Evolutionary conservation across 371 early-diverging fungal species (phyloP).

Genomic region (Capillidium rhysosporum): DNA sequence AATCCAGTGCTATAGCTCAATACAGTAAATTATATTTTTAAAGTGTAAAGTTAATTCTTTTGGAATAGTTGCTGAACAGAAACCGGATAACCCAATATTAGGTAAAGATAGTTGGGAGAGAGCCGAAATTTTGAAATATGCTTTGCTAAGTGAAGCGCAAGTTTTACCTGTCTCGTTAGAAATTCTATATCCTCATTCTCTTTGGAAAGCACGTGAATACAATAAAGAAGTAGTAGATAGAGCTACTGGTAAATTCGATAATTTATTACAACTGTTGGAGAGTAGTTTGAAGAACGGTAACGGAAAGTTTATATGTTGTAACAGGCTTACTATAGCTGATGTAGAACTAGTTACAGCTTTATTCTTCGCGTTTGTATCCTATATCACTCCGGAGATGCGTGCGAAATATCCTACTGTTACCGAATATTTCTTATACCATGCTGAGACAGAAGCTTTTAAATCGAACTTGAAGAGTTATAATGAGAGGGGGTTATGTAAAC

Average conservation of each 20-base stretch:
- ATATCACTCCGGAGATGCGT: no score
- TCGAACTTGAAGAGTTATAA: no score
- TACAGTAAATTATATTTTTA: constrained; percentile 30
- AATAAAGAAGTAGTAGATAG: constrained; percentile 39
- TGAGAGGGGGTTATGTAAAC: no score
- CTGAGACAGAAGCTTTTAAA: no score
- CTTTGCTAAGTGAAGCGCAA: constrained; percentile 44
- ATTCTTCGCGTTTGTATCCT: no score
- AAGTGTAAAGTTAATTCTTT: no score
- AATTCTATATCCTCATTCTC: constrained; percentile 28
- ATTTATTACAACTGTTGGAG: constrained; percentile 49
- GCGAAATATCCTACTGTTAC: no score
- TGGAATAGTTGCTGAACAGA: constrained; percentile 27
- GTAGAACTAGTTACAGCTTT: constrained; percentile 13
- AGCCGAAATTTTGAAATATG: constrained; percentile 56
- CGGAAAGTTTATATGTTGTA: constrained; percentile 27
- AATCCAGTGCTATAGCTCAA: constrained; percentile 74
- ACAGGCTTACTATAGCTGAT: constrained; percentile 77
- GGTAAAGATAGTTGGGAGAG: constrained; percentile 46
- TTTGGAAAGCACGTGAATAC: constrained; percentile 41
- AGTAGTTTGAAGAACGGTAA: constrained; percentile 63
- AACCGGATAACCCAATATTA: constrained; percentile 33
- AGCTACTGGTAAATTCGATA: constrained; percentile 36
- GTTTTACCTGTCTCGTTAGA: neutral
- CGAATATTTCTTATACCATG: no score